Base-by-base conservation (phyloP, 139 green algal species). In the Limnomonas spitsbergensis region DNA sequence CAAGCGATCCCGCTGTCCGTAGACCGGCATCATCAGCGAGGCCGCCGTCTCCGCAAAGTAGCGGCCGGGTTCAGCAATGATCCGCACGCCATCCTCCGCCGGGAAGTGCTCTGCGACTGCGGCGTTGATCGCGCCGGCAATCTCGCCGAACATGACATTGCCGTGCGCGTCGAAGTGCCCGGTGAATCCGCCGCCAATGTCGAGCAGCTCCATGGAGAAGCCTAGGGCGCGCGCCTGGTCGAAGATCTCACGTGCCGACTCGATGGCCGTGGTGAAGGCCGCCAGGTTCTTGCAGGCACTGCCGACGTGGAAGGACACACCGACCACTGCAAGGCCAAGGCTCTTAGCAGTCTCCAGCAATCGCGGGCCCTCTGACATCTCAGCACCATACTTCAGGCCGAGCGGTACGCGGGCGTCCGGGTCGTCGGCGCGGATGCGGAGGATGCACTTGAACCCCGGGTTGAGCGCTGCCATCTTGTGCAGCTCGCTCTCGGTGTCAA, bases 301-400 rank as follows among this genome's bases (percentile, higher is more conserved):
- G 79, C 96, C 96, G 2, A 99, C 95, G 84, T 99, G 96, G 91
- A 99, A 99, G 31, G 88, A 92, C 0, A 99, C 90, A 54, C 96
- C 96, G 31, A 91, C 89, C 20, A 99, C 89, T 2, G 87, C 32
- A 37, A 98, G 77, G 35, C 84, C 84, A 39, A 95, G 84, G 29
- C 61, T 29, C 72, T 86, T 76, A 4, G 91, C 91, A 6, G 77
- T 81, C 24, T 37, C 40, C 39, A 97, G 81, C 72, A 97, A 80
- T 9, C 42, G 35, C 3, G 84, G 52, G 3, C 77, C 85, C 67
- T 96, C 92, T 32, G 79, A 53, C 20, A 85, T 35, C 80, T 98
- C 90, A 0, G 92, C 93, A 54, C 95, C 95, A 80, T 96, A 98
- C 91, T 98, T 98, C 69, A 90, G 77, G 20, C 93, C 93, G 47